A percentile compares a stretch with the other conserved stretches of the same genome.
Conservation (phyloP, 78 protist species). For the Guillardia theta region DNA sequence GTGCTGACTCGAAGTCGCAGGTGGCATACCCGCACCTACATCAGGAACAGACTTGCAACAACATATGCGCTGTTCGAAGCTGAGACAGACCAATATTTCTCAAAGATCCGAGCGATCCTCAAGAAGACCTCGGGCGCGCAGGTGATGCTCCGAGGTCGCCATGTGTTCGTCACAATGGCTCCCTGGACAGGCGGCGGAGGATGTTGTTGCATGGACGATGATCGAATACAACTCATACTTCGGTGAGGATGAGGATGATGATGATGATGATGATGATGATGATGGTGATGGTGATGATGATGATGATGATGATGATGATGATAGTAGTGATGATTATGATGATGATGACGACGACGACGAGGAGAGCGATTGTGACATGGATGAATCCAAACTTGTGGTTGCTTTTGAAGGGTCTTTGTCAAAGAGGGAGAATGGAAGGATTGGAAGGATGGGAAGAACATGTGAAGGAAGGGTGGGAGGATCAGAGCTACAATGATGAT, state of each 20-base stretch:
- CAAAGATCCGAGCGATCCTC: not conserved
- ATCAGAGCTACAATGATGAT: not conserved
- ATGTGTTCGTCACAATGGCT: too few species aligned
- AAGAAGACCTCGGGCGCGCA: not conserved
- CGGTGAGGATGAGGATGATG: too few species aligned
- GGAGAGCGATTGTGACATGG: too few species aligned
- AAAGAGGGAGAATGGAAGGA: not conserved
- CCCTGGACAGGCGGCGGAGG: slow-evolving; percentile 45
- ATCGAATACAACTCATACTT: slow-evolving; percentile 37
- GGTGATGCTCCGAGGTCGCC: too few species aligned
- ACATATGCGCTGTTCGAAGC: not conserved
- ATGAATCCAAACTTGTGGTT: not conserved
- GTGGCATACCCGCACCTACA: too few species aligned
- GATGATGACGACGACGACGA: too few species aligned
- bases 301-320: too few species aligned
- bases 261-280: too few species aligned
- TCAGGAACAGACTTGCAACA: not conserved
- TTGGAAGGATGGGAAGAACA: not conserved
- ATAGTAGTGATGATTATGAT: too few species aligned
- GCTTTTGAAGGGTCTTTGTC: not conserved
- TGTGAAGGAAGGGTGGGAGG: not conserved
- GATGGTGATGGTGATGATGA: too few species aligned
- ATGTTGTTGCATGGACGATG: slow-evolving; percentile 47
- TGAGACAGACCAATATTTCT: not conserved
- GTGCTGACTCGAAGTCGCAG: too few species aligned